Percentiles rank a stretch among this genome's conserved stretches.
phyloP scores from a whole-genome alignment of 192 early-diverging fungal genomes.

The Kickxella alabastrina region DNA sequence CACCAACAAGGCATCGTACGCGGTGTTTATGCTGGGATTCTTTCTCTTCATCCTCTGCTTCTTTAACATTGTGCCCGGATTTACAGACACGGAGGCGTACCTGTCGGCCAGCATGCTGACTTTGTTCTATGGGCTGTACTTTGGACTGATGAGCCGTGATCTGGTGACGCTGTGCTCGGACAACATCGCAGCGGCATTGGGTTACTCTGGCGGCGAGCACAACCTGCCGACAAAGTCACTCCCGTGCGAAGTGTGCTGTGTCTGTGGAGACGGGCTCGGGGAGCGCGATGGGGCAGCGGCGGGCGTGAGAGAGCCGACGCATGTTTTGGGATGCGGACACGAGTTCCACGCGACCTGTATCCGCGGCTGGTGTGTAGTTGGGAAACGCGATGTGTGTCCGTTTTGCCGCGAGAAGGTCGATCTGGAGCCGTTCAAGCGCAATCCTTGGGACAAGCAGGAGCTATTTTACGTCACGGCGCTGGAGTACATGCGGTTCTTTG shows the following conservation, averaged over 20 bases:
- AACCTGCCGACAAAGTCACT: constrained; percentile 34
- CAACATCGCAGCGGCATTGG: constrained; percentile 45
- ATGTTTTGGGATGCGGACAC: constrained; percentile 37
- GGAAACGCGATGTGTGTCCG: constrained; percentile 51
- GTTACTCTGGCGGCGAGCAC: constrained; percentile 21
- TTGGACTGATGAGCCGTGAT: constrained; percentile 49
- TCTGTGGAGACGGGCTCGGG: constrained; percentile 37
- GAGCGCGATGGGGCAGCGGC: not conserved
- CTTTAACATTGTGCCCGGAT: constrained; percentile 37
- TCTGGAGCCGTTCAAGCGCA: constrained; percentile 31
- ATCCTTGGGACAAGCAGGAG: constrained; percentile 54
- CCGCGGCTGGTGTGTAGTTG: constrained; percentile 53
- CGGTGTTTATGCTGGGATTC: constrained; percentile 25
- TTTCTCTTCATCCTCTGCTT: constrained; percentile 32
- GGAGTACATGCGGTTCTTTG: constrained; percentile 52
- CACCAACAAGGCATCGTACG: constrained; percentile 45
- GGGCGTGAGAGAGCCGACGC: constrained; percentile 23
- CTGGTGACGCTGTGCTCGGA: constrained; percentile 48
- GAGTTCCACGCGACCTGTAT: constrained; percentile 53
- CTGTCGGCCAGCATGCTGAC: constrained; percentile 23
- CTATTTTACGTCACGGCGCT: constrained; percentile 46
- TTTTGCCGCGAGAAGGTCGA: constrained; percentile 54
- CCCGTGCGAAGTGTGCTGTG: constrained; percentile 32
- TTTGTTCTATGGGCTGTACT: constrained; percentile 49
- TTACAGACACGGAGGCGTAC: constrained; percentile 34